A percentile compares a stretch with the other conserved stretches of the same genome.
These are phyloP conservation scores for Colletotrichum sansevieriae DNA, from an alignment of 2,329 filamentous ascomycete species.

Conservation along the genomic window DNA sequence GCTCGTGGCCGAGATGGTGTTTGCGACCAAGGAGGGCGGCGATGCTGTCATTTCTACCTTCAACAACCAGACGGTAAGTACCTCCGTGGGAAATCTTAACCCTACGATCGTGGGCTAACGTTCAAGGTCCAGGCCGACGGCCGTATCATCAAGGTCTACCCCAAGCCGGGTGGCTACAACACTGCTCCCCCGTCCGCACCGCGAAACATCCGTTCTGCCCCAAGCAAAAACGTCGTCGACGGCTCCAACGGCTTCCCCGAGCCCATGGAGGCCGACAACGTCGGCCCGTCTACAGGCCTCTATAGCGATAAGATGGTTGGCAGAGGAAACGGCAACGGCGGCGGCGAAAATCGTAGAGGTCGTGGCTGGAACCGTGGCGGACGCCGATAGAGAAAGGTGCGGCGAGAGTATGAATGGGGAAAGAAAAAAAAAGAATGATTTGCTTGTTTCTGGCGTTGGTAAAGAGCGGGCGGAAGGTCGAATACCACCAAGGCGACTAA, in stretches of 20 bases:
- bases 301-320: constrained; percentile 65
- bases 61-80: constrained; percentile 80
- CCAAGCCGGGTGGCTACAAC: constrained; percentile 67
- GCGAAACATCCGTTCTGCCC: constrained; percentile 46
- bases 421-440: not conserved
- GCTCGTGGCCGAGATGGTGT: constrained; percentile 83
- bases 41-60: constrained; percentile 82
- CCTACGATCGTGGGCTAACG: not conserved
- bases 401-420: not conserved
- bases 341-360: constrained; percentile 43
- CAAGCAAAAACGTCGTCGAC: constrained; percentile 62
- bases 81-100: no score
- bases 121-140: constrained; percentile 73
- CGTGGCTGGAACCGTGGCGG: constrained; percentile 40
- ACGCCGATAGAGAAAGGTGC: constrained; percentile 13
- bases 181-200: constrained; percentile 48
- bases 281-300: constrained; percentile 49
- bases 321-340: constrained; percentile 1
- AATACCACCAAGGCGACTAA: constrained; percentile 17
- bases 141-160: constrained; percentile 78
- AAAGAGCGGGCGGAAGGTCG: constrained; percentile 26
- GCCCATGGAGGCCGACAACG: constrained; percentile 55
- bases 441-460: constrained; percentile 27
- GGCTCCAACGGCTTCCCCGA: constrained; percentile 68
- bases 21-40: constrained; percentile 78